A percentile compares a stretch with the other conserved stretches of the same genome.
Evolutionary conservation across 1,284 basidiomycete genomes (phyloP).

Genomic region (Naganishia liquefaciens): DNA sequence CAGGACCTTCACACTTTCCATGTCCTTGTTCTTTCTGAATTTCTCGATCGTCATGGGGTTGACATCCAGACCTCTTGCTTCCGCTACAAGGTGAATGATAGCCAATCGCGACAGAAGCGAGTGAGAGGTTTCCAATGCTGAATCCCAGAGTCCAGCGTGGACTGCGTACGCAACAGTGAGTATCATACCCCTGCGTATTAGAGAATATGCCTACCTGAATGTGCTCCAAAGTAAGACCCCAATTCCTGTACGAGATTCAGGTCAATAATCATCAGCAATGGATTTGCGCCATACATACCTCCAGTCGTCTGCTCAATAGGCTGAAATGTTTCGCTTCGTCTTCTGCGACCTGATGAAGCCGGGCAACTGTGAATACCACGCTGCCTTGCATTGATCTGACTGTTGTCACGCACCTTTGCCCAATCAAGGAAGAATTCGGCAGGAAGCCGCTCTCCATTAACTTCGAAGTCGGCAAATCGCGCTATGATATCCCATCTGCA

Average conservation of each 20-base stretch:
- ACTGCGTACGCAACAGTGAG: constrained; percentile 57
- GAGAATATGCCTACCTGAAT: constrained; percentile 38
- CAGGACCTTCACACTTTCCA: constrained; percentile 68
- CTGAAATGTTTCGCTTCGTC: constrained; percentile 76
- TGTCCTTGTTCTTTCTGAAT: constrained; percentile 69
- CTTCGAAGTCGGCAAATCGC: constrained; percentile 61
- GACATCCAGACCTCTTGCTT: constrained; percentile 82
- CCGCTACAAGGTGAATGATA: constrained; percentile 87
- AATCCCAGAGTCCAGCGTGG: constrained; percentile 78
- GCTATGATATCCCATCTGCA: constrained; percentile 79
- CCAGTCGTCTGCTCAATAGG: constrained; percentile 53
- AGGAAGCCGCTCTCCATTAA: constrained; percentile 60
- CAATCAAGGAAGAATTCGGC: constrained; percentile 74
- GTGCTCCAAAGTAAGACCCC: constrained; percentile 69
- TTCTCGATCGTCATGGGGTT: constrained; percentile 80
- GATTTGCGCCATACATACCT: constrained; percentile 59
- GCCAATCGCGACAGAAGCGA: constrained; percentile 75
- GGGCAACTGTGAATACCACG: background rate
- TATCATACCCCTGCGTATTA: background rate
- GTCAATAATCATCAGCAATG: background rate
- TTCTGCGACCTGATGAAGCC: constrained; percentile 60
- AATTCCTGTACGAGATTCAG: constrained; percentile 56
- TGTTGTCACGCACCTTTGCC: constrained; percentile 60
- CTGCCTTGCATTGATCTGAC: background rate
- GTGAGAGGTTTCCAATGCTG: constrained; percentile 69